A percentile compares a stretch with the other conserved stretches of the same genome.
Conservation (phyloP, 306 rosid species). For the Ormosia semicastrata region DNA sequence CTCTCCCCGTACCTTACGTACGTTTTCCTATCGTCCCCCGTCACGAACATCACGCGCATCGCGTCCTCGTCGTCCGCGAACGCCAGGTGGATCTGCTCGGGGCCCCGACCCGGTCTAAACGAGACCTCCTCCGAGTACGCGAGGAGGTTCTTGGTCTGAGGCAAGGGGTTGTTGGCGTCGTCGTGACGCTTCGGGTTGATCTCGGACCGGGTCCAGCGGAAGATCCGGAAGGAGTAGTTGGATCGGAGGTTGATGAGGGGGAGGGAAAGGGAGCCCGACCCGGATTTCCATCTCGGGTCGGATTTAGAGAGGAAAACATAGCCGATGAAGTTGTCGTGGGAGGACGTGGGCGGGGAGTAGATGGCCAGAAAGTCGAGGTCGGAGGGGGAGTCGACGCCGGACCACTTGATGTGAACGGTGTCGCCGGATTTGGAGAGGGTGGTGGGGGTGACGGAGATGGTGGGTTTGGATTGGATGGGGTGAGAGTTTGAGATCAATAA, state of each 20-base stretch:
- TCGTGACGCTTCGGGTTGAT: conserved; percentile 56
- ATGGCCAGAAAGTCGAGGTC: conserved; percentile 79
- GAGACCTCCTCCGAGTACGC: conserved; percentile 47
- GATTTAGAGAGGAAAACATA: conserved; percentile 68
- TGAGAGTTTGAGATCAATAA: background rate
- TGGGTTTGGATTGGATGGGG: conserved; percentile 36
- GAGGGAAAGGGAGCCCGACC: conserved; percentile 60
- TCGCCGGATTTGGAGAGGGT: conserved; percentile 58
- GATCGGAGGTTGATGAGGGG: conserved; percentile 76
- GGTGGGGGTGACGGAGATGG: conserved; percentile 46
- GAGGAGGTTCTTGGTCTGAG: conserved; percentile 51
- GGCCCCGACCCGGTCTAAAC: conserved; percentile 45
- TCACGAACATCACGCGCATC: conserved; percentile 84
- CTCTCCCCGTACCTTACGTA: conserved; percentile 59
- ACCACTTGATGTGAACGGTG: conserved; percentile 57
- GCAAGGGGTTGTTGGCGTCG: conserved; percentile 76
- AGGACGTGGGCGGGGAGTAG: conserved; percentile 70
- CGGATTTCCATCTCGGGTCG: conserved; percentile 55
- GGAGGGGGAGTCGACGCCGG: conserved; percentile 67
- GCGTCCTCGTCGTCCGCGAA: conserved; percentile 54
- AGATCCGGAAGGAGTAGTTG: conserved; percentile 78
- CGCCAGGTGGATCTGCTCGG: conserved; percentile 81
- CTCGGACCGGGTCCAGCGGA: conserved; percentile 72
- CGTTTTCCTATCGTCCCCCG: conserved; percentile 40
- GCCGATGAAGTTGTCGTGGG: conserved; percentile 65